Percentiles rank a stretch among this genome's conserved stretches.
These are phyloP conservation scores for Globisporangium uncinulatum DNA, from an alignment of 352 stramenopile genomes.

Conservation along the genomic window DNA sequence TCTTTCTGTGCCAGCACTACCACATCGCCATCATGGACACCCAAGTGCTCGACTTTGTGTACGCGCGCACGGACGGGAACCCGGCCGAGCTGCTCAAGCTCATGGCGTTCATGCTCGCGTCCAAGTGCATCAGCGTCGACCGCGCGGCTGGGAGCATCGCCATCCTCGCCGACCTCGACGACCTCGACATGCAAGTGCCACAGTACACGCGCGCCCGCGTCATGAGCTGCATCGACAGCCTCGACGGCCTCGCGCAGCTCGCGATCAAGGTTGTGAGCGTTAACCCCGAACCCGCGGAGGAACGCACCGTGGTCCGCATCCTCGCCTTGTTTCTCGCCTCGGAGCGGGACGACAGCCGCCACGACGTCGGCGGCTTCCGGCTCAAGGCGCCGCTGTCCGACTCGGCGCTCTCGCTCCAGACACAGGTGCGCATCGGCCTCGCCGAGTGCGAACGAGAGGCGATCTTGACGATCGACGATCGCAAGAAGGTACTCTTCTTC, in stretches of 20 bases:
- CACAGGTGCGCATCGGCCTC: conserved; percentile 40
- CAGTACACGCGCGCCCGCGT: conserved; percentile 67
- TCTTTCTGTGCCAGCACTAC: conserved; percentile 73
- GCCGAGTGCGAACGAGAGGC: conserved; percentile 23
- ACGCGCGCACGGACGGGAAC: conserved; percentile 59
- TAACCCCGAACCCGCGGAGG: conserved; percentile 54
- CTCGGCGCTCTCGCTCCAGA: conserved; percentile 31
- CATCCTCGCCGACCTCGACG: conserved; percentile 66
- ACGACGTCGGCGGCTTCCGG: conserved; percentile 23
- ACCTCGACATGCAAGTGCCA: conserved; percentile 68
- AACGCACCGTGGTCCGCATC: conserved; percentile 50
- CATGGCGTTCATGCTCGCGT: conserved; percentile 60
- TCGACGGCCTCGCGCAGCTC: conserved; percentile 50
- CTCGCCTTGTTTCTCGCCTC: conserved; percentile 36
- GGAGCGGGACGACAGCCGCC: conserved; percentile 29
- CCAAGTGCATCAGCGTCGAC: conserved; percentile 61
- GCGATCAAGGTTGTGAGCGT: conserved; percentile 65
- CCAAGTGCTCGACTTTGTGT: conserved; percentile 70
- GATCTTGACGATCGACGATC: conserved; percentile 42
- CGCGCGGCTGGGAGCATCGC: conserved; percentile 35
- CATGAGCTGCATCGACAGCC: conserved; percentile 55
- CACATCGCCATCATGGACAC: conserved; percentile 82
- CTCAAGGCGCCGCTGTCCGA: conserved; percentile 35
- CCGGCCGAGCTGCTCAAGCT: conserved; percentile 60
- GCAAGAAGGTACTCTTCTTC: conserved; percentile 60